Evolutionary conservation across 768 basidiomycete genomes (phyloP), one percentile per base, ranked within the genome.

Genomic region (Phylloporus sp.): DNA sequence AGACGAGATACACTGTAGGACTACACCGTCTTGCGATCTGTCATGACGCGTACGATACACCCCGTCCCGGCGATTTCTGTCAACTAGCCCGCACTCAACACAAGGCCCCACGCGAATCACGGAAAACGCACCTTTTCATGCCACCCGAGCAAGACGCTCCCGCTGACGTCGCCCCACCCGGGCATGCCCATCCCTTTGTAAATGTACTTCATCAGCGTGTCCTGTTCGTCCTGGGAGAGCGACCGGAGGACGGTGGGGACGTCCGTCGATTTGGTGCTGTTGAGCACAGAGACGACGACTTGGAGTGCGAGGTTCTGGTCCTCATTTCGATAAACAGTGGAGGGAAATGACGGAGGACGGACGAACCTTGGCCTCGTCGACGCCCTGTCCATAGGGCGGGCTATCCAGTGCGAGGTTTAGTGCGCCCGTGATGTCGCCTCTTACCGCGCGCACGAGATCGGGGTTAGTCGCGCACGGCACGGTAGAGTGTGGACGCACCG

Each of bases 201-300:
- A 14, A 98, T 72, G 62, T 95, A 98, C 64, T 94, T 95, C 95
- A 96, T 98, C 44, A 97, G 76, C 26, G 84, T 88, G 61, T 96
- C 95, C 60, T 93, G 90, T 35, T 77, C 70, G 41, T 89, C 85
- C 55, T 77, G 77, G 3, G 83, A 77, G 24, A 97, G 75, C 0
- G 75, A 65, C 59, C 83, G 86, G 64, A 96, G 76, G 40, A 87
- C 80, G 21, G 70, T 69, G 3, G 85, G 75, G 52, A 97, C 90
- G 52, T 97, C 94, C 3, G 89, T 77, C 6, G 91, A 72, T 64
- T 95, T 91, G 11, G 93, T 96, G 47, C 89, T 92, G 74, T 96
- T 97, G 52, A 97, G 79, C 53, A 98, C 90, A 1, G 88, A 83
- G 28, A 94, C 76, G 21, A 97, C 73, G 1, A 84, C 81, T 53